Conservation (phyloP, 2,329 filamentous ascomycete genomes). For the Alternaria sp. region DNA sequence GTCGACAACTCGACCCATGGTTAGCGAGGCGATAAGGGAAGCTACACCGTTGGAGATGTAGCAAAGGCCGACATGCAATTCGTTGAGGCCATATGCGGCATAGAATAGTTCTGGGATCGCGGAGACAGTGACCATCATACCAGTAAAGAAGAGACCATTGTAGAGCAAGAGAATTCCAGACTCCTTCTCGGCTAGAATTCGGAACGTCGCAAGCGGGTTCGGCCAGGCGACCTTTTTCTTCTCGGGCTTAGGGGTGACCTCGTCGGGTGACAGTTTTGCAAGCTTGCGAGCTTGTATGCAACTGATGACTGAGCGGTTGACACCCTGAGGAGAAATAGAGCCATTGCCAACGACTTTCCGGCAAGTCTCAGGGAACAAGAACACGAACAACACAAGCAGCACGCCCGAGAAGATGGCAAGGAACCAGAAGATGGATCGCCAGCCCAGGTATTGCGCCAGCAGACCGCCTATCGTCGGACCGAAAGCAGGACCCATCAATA, state of each 20-base stretch:
- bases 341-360: constrained; percentile 53
- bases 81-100: constrained; percentile 36
- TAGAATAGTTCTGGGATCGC: constrained; percentile 36
- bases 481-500: constrained; percentile 39
- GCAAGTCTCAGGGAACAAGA: constrained; percentile 54
- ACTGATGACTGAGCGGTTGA: constrained; percentile 39
- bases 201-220: constrained; percentile 35
- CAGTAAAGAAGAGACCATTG: constrained; percentile 43
- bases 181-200: constrained; percentile 40
- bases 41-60: constrained; percentile 40
- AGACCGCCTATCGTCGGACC: constrained; percentile 46
- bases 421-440: constrained; percentile 52
- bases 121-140: constrained; percentile 38
- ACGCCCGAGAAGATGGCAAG: constrained; percentile 50
- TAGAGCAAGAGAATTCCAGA: constrained; percentile 40
- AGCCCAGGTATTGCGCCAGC: constrained; percentile 42
- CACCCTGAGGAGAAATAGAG: constrained; percentile 39
- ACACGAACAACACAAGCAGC: constrained; percentile 41
- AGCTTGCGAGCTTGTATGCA: constrained; percentile 37
- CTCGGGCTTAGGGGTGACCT: neutral
- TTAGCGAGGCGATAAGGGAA: constrained; percentile 33
- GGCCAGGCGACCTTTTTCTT: constrained; percentile 31
- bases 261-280: neutral
- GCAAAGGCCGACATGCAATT: constrained; percentile 39
- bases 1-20: constrained; percentile 60